Percentiles rank a stretch among this genome's conserved stretches.
Evolutionary conservation across 2,329 filamentous ascomycete genomes (phyloP).

Genomic region (Ilyonectria mors-panacis): DNA sequence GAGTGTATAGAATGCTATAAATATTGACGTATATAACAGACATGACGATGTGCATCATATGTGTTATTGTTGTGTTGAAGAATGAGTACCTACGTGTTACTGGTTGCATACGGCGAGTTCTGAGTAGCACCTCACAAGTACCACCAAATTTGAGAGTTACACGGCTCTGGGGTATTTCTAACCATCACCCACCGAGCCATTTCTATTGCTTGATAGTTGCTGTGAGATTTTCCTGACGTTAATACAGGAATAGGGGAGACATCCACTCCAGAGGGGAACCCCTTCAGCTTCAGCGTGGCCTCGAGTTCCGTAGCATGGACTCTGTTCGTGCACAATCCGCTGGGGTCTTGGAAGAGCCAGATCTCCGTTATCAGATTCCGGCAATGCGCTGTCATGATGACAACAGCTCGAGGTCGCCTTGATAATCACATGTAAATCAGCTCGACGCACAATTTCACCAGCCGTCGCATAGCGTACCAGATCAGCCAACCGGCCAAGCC

Average conservation of each 20-base stretch:
- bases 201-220: background rate
- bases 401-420: slow-evolving; percentile 1
- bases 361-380: slow-evolving; percentile 6
- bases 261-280: background rate
- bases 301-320: background rate
- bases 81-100: no score
- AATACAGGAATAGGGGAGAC: background rate
- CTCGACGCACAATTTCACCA: slow-evolving; percentile 4
- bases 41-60: background rate
- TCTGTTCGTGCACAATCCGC: background rate
- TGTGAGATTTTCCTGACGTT: background rate
- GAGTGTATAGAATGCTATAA: background rate
- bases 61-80: background rate
- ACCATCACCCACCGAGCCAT: background rate
- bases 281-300: background rate
- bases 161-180: background rate
- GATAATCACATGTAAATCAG: slow-evolving; percentile 44
- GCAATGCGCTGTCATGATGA: slow-evolving; percentile 20
- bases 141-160: background rate
- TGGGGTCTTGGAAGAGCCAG: background rate
- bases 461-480: slow-evolving; percentile 23
- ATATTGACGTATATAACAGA: background rate
- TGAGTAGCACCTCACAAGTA: no score
- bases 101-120: no score
- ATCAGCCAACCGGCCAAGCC: slow-evolving; percentile 11